Base-by-base conservation (phyloP, 176 grass and related monocot species). In the Lolium perenne region DNA sequence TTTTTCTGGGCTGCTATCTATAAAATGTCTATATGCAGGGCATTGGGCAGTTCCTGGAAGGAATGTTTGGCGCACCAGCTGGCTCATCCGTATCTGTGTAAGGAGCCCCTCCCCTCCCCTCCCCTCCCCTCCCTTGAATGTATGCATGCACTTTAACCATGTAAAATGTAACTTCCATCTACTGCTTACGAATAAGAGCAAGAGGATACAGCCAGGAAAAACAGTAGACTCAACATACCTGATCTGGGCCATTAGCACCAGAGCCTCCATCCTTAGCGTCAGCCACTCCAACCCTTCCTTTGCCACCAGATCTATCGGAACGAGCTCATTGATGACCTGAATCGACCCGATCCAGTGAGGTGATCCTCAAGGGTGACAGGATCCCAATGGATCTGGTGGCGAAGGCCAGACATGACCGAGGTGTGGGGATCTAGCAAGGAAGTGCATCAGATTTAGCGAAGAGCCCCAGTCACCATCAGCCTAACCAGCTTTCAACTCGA, bases 41-140 rank as follows among this genome's bases (percentile, higher is more conserved):
- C 38, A 47, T 99, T 77, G 97, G 97, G 17, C 94, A 97, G 85
- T 88, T 99, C 80, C 82, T 99, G 16, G 97, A 93, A 83, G 92
- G 92, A n/a, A 88, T 99, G 38, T 88, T 96, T 75, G 94, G 92
- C 10, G 85, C 90, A 83, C 85, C 90, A 83, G 89, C 90, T 65
- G 97, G 97, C 70, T 99, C 94, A 53, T 90, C 90, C 65, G 94
- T 90, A 90, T 91, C 97, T 74, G 90, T 99, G 97, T 99, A 91
- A 96, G 86, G 13, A 55, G 72, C 45, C 54, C 10, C 59, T 35
- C 32, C 32, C 32, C 1, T 74, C 45, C 54, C 10, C 59, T 35
- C 32, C 32, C 32, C 1, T 74, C 43, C 0, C 2, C 20, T 9
- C 2, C 13, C 74, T 11, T 40, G 15, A 74, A 74, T 74, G 46